Conservation (phyloP, 148 eudicot genomes). For the Persicaria maculosa region DNA sequence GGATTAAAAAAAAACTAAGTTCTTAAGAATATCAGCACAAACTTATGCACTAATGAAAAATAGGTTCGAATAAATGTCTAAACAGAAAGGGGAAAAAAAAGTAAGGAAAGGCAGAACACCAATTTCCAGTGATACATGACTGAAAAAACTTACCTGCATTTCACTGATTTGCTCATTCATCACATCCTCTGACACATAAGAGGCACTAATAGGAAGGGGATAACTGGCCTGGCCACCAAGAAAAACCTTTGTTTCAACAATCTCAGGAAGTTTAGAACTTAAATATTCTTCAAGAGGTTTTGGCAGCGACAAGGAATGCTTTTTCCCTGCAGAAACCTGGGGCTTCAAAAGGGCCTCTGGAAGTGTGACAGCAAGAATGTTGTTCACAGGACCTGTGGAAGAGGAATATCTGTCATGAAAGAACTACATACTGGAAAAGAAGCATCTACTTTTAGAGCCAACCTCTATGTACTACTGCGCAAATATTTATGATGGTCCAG, state of each 20-base stretch:
- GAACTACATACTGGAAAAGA: background rate
- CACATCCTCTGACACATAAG: conserved; percentile 41
- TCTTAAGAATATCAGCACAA: too few relatives aligned
- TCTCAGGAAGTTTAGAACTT: conserved; percentile 26
- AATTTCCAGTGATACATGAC: background rate
- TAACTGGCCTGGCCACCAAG: conserved; percentile 25
- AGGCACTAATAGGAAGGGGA: conserved; percentile 24
- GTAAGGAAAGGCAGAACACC: background rate
- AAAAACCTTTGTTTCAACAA: conserved; percentile 44
- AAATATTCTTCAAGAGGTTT: conserved; percentile 67
- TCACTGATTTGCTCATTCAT: conserved; percentile 76
- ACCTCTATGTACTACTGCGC: background rate
- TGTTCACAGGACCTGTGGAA: conserved; percentile 70
- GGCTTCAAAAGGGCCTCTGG: conserved; percentile 35
- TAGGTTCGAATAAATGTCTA: background rate
- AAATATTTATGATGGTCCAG: background rate
- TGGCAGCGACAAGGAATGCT: conserved; percentile 38
- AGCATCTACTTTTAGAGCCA: background rate
- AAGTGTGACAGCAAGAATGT: conserved; percentile 45
- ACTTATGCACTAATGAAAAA: background rate
- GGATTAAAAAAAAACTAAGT: background rate
- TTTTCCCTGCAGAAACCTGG: conserved; percentile 35
- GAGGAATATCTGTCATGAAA: background rate
- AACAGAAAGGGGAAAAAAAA: background rate
- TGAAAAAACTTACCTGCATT: conserved; percentile 48